phyloP scores from a whole-genome alignment of 208 protist genomes.

The Acanthamoeba triangularis region DNA sequence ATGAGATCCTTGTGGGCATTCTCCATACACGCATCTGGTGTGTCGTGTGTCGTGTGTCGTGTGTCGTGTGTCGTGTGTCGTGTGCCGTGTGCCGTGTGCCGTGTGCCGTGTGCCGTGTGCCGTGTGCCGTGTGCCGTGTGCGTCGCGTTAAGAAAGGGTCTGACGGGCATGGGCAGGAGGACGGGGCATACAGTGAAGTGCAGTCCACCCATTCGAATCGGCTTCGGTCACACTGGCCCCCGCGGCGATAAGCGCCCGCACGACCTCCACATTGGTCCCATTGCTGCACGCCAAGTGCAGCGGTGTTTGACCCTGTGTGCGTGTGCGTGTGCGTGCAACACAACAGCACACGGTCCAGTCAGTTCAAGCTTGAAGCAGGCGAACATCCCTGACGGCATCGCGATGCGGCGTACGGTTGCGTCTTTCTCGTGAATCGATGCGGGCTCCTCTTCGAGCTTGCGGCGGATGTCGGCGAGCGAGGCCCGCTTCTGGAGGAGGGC shows the following conservation, averaged over 20 bases:
- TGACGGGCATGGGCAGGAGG: too few relatives aligned
- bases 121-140: too few relatives aligned
- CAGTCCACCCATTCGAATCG: slow-evolving; percentile 38
- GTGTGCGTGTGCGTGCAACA: too few relatives aligned
- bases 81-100: too few relatives aligned
- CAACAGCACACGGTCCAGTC: too few relatives aligned
- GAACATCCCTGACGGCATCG: neutral
- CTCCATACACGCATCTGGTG: slow-evolving; percentile 51
- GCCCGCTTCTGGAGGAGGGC: slow-evolving; percentile 18
- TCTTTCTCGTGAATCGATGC: slow-evolving; percentile 44
- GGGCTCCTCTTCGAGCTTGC: slow-evolving; percentile 55
- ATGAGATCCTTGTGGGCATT: slow-evolving; percentile 49
- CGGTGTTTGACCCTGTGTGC: slow-evolving; percentile 44
- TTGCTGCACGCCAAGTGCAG: slow-evolving; percentile 48
- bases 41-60: too few relatives aligned
- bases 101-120: too few relatives aligned
- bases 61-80: neutral
- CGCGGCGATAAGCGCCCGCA: neutral
- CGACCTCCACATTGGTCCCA: neutral
- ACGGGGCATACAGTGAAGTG: neutral
- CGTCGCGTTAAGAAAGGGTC: neutral
- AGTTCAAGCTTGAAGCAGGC: too few relatives aligned
- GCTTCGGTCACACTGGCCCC: slow-evolving; percentile 51
- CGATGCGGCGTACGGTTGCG: neutral
- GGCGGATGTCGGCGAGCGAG: slow-evolving; percentile 33